phyloP scores from a whole-genome alignment of 805 yeast genomes.

The Grigorovia jiainica region DNA sequence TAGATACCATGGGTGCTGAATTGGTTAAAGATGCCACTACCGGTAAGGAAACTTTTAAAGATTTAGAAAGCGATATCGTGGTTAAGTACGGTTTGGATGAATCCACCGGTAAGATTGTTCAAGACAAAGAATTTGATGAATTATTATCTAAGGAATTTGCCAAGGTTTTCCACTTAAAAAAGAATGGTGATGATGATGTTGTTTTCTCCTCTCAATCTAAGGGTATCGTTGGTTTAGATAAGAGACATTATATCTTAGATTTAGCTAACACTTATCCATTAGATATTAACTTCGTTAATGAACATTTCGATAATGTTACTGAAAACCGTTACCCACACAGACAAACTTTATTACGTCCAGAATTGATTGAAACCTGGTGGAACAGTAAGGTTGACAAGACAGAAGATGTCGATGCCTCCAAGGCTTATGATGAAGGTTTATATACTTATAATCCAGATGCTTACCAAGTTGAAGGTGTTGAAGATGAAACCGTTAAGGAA shows the following conservation, averaged over 20 bases:
- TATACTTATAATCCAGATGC: conserved; percentile 76
- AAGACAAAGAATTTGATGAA: conserved; percentile 44
- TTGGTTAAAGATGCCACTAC: conserved; percentile 33
- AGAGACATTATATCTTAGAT: conserved; percentile 76
- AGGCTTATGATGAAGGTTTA: conserved; percentile 31
- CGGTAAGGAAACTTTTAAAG: conserved; percentile 31
- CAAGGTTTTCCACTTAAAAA: conserved; percentile 68
- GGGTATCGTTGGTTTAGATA: conserved; percentile 80
- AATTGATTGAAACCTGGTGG: conserved; percentile 91
- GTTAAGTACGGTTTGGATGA: conserved; percentile 72
- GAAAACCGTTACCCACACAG: conserved; percentile 71
- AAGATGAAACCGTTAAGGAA: conserved; percentile 46
- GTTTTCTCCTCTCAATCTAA: conserved; percentile 71
- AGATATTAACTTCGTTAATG: conserved; percentile 67
- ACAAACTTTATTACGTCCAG: conserved; percentile 70
- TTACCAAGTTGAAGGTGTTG: conserved; percentile 38
- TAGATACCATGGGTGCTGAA: conserved; percentile 32
- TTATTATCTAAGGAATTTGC: conserved; percentile 50
- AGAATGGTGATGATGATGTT: conserved; percentile 33
- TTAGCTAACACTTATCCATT: conserved; percentile 76
- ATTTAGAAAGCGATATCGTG: conserved; percentile 33
- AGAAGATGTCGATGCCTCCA: conserved; percentile 22
- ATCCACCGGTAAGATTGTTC: conserved; percentile 40
- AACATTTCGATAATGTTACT: conserved; percentile 34
- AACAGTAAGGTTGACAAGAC: conserved; percentile 46